Evolutionary conservation across 139 green algal species (phyloP).

Genomic region (Penium margaritaceum): DNA sequence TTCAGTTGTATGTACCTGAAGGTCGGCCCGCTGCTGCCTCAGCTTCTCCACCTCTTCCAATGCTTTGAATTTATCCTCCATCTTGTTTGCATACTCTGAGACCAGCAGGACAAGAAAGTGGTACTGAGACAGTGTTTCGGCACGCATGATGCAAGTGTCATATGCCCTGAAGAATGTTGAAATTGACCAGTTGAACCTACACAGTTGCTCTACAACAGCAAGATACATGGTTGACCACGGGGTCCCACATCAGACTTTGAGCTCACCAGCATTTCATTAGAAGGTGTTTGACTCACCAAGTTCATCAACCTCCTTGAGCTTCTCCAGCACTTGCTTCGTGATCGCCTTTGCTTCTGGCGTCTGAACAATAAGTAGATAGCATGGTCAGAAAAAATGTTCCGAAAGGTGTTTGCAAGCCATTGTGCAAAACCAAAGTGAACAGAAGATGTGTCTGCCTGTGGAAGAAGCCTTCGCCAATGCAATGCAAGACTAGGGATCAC

Average conservation of each 20-base stretch:
- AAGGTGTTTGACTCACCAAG: constrained; percentile 27
- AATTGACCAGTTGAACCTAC: neutral
- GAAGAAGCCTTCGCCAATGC: too few relatives aligned
- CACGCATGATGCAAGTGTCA: neutral
- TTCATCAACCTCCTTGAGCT: constrained; percentile 32
- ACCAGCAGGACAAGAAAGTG: neutral
- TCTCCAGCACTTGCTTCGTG: constrained; percentile 32
- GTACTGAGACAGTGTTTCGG: neutral
- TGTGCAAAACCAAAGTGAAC: too few relatives aligned
- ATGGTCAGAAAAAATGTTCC: neutral
- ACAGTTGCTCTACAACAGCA: too few relatives aligned
- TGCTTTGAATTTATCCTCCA: constrained; percentile 20
- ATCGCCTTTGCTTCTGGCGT: constrained; percentile 23
- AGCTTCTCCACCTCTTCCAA: constrained; percentile 33
- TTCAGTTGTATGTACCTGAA: too few relatives aligned
- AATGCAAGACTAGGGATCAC: too few relatives aligned
- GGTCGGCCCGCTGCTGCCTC: constrained; percentile 24
- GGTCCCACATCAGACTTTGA: too few relatives aligned
- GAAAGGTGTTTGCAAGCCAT: too few relatives aligned
- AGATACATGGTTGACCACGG: too few relatives aligned
- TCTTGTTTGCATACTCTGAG: constrained; percentile 23
- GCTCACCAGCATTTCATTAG: too few relatives aligned
- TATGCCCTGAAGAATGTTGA: neutral
- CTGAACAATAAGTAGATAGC: constrained; percentile 10
- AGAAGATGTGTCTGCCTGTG: too few relatives aligned